These are phyloP conservation scores for Macrolepiota albuminosa DNA, from an alignment of 768 basidiomycete genomes.

Conservation along the genomic window DNA sequence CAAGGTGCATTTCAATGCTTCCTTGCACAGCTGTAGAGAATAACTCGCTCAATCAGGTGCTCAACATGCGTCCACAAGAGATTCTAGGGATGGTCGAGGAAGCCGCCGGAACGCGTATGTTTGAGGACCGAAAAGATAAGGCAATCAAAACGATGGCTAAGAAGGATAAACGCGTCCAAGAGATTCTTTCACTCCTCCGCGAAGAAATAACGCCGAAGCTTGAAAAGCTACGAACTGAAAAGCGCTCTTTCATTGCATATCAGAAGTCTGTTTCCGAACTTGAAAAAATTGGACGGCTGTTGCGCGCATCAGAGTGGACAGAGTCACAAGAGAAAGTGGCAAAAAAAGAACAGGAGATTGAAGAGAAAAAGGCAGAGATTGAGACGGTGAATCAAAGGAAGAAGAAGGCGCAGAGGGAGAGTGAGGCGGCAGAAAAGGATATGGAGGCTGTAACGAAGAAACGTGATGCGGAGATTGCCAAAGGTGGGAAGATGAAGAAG, in stretches of 20 bases:
- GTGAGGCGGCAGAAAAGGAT: conserved; percentile 63
- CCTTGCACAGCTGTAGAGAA: background rate
- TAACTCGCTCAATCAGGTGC: conserved; percentile 41
- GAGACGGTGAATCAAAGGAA: conserved; percentile 40
- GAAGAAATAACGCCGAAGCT: conserved; percentile 96
- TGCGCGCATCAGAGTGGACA: conserved; percentile 89
- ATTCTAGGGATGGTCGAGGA: conserved; percentile 99
- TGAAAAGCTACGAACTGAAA: conserved; percentile 85
- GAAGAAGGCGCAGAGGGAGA: conserved; percentile 48
- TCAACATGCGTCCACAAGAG: conserved; percentile 98
- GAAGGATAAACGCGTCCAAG: conserved; percentile 94
- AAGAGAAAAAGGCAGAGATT: conserved; percentile 44
- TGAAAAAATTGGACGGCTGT: conserved; percentile 73
- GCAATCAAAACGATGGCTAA: conserved; percentile 94
- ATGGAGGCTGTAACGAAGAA: conserved; percentile 61
- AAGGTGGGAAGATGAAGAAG: conserved; percentile 88
- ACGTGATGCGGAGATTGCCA: conserved; percentile 83
- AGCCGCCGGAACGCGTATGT: conserved; percentile 98
- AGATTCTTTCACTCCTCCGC: conserved; percentile 70
- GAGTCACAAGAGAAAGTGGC: conserved; percentile 49
- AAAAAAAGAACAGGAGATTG: conserved; percentile 53
- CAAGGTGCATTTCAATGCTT: conserved; percentile 49
- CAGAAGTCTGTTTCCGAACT: conserved; percentile 88
- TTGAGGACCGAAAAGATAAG: conserved; percentile 97
- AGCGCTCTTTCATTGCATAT: conserved; percentile 81